Evolutionary conservation across 2,329 filamentous ascomycete genomes (phyloP).

Genomic region (Cladophialophora exuberans): DNA sequence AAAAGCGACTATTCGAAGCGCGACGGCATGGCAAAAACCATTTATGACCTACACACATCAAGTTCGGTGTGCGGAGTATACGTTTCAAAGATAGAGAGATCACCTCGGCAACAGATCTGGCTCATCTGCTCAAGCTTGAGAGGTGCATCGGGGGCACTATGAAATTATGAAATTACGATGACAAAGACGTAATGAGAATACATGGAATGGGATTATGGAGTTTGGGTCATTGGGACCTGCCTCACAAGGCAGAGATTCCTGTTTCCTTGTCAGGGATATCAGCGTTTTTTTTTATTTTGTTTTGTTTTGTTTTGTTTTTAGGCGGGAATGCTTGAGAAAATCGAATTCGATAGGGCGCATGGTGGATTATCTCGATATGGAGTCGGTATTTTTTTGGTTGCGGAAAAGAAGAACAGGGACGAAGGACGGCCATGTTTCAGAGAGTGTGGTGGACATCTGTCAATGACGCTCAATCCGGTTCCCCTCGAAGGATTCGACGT

Average conservation of each 20-base stretch:
- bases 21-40: constrained; percentile 1
- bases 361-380: no score
- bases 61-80: constrained; percentile 1
- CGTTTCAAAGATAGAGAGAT: neutral
- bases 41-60: constrained; percentile 1
- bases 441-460: no score
- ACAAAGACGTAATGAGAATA: constrained; percentile 7
- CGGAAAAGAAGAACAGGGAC: no score
- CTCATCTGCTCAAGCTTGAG: neutral
- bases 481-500: no score
- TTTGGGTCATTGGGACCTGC: neutral
- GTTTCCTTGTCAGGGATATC: neutral
- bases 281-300: no score
- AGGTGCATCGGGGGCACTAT: constrained; percentile 2
- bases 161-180: constrained; percentile 10
- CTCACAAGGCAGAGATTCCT: no score
- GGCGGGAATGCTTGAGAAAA: no score
- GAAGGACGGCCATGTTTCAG: no score
- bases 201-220: constrained; percentile 1
- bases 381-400: no score
- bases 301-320: neutral
- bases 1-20: neutral
- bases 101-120: neutral
- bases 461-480: no score
- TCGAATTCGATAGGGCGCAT: no score